Percentiles rank a stretch among this genome's conserved stretches.
Evolutionary conservation across 179 eudicot genomes (phyloP).

Genomic region (Silene coronaria): DNA sequence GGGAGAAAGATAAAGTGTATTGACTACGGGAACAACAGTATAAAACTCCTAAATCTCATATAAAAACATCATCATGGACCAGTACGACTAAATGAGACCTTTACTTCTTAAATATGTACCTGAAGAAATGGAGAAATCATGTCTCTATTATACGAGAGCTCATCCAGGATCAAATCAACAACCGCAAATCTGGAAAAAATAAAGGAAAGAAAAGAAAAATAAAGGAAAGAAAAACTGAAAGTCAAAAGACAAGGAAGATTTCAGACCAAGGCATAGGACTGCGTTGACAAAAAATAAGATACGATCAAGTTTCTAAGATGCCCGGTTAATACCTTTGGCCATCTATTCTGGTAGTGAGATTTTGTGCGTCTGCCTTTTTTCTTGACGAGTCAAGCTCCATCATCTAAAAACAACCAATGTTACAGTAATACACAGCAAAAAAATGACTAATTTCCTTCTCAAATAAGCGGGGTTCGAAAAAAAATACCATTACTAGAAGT

Average conservation of each 20-base stretch:
- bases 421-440: slow-evolving; percentile 4
- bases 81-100: not conserved
- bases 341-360: slow-evolving; percentile 72
- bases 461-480: not conserved
- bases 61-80: not conserved
- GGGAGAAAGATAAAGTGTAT: not conserved
- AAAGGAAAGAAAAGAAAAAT: not conserved
- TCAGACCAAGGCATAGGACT: not conserved
- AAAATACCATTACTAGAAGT: slow-evolving; percentile 57
- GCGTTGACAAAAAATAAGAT: not conserved
- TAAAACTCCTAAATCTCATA: not conserved
- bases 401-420: slow-evolving; percentile 39
- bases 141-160: slow-evolving; percentile 57
- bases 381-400: slow-evolving; percentile 68
- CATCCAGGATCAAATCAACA: slow-evolving; percentile 69
- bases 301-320: slow-evolving; percentile 6
- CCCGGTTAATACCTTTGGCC: slow-evolving; percentile 52
- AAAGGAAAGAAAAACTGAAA: not conserved
- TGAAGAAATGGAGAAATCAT: slow-evolving; percentile 58
- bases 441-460: not conserved
- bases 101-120: slow-evolving; percentile 34
- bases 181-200: slow-evolving; percentile 53
- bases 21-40: not conserved
- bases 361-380: slow-evolving; percentile 53
- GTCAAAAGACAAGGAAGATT: not conserved